Evolutionary conservation across 1,139 yeast species (phyloP).

Genomic region (Eremothecium coryli): DNA sequence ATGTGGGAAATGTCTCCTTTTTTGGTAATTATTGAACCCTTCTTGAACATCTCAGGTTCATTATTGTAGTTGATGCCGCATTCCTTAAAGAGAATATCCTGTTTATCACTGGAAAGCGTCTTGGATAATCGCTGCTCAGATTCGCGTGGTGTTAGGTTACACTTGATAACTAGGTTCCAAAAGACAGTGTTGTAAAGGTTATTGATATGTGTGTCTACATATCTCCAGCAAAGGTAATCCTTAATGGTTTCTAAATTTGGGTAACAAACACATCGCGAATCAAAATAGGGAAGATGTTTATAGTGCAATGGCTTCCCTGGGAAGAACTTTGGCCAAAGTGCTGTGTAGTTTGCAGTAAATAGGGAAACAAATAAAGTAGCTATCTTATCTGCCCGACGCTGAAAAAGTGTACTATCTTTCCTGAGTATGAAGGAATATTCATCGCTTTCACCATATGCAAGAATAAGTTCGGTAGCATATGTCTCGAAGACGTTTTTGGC

Average conservation of each 20-base stretch:
- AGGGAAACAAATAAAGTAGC: slow-evolving; percentile 74
- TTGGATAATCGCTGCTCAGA: slow-evolving; percentile 66
- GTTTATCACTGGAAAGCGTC: slow-evolving; percentile 72
- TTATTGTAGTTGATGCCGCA: slow-evolving; percentile 84
- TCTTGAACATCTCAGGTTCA: slow-evolving; percentile 78
- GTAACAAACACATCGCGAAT: slow-evolving; percentile 80
- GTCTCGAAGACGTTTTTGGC: slow-evolving; percentile 46
- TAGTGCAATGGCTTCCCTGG: slow-evolving; percentile 36
- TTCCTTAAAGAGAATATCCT: slow-evolving; percentile 68
- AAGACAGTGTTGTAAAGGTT: slow-evolving; percentile 88
- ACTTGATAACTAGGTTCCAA: slow-evolving; percentile 72
- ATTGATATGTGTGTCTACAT: slow-evolving; percentile 93
- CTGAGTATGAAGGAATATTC: slow-evolving; percentile 79
- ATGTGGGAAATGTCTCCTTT: slow-evolving; percentile 38
- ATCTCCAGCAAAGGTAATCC: slow-evolving; percentile 92
- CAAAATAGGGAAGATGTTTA: slow-evolving; percentile 70
- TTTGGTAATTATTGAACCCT: slow-evolving; percentile 69
- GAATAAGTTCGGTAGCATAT: slow-evolving; percentile 58
- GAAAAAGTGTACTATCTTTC: slow-evolving; percentile 56
- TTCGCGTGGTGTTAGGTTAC: slow-evolving; percentile 63
- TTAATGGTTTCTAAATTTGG: slow-evolving; percentile 55
- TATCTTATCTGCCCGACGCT: slow-evolving; percentile 69
- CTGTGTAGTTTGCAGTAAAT: slow-evolving; percentile 67
- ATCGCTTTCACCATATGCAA: slow-evolving; percentile 94
- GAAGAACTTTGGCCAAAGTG: slow-evolving; percentile 55